A percentile compares a stretch with the other conserved stretches of the same genome.
Conservation (phyloP, 2,329 filamentous ascomycete genomes). For the Aschersonia sp. region DNA sequence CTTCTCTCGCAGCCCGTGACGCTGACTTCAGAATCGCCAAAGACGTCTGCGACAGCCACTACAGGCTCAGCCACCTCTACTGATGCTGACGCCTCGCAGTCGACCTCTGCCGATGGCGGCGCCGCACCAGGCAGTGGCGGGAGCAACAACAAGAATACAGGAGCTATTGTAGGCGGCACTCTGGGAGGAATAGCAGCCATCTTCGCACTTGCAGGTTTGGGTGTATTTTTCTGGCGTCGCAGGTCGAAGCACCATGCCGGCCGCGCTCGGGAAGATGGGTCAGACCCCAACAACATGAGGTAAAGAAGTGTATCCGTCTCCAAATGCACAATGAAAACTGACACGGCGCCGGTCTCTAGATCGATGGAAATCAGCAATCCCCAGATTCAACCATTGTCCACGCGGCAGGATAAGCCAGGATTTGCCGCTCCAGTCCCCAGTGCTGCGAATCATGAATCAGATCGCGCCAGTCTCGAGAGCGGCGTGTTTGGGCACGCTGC, state of each 20-base stretch:
- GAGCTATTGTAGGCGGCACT: constrained; percentile 38
- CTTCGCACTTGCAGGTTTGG: constrained; percentile 24
- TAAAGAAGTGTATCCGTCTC: constrained; percentile 9
- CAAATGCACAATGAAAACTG: no score
- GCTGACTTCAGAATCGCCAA: constrained; percentile 14
- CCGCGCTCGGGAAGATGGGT: neutral
- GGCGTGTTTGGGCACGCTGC: neutral
- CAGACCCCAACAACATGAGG: constrained; percentile 26
- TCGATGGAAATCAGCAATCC: constrained; percentile 4
- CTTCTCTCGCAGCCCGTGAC: constrained; percentile 26
- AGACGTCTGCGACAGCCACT: constrained; percentile 3
- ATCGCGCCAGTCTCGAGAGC: constrained; percentile 1
- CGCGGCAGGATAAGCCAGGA: constrained; percentile 7
- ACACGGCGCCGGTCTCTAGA: neutral
- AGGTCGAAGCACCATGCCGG: constrained; percentile 1
- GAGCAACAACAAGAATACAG: constrained; percentile 19
- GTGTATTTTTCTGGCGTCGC: constrained; percentile 28
- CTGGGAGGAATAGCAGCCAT: constrained; percentile 36
- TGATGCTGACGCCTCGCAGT: constrained; percentile 2
- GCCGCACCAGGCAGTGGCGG: constrained; percentile 14
- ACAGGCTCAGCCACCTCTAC: neutral
- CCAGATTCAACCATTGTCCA: constrained; percentile 11
- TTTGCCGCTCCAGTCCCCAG: constrained; percentile 3
- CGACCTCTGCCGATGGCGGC: constrained; percentile 8
- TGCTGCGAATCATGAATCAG: neutral